phyloP scores from a whole-genome alignment of 805 yeast species.

The Saccharomycopsis microspora region DNA sequence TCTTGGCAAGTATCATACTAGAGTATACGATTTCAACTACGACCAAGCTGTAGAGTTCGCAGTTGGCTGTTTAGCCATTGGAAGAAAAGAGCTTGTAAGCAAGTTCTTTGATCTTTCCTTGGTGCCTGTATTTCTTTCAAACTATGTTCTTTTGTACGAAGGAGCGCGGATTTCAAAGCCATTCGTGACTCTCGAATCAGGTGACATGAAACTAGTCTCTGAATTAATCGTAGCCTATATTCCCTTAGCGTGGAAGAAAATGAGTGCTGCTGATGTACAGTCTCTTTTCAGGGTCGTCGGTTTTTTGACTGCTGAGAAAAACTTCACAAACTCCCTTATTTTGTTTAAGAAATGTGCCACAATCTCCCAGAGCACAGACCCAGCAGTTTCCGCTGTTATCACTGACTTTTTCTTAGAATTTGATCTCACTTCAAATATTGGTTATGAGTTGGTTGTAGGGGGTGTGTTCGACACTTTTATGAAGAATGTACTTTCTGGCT shows the following conservation, averaged over 20 bases:
- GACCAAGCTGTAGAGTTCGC: no score
- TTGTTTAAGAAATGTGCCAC: neutral
- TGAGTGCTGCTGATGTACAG: neutral
- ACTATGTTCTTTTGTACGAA: no score
- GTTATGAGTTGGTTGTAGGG: neutral
- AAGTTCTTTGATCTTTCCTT: no score
- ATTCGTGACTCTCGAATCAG: no score
- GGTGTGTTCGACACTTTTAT: neutral
- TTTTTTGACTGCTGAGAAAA: neutral
- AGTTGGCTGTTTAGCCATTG: no score
- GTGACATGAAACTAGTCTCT: no score
- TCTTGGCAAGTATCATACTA: neutral
- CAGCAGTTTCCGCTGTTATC: no score
- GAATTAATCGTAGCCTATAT: neutral
- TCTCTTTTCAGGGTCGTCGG: neutral
- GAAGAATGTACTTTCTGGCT: neutral
- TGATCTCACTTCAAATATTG: neutral
- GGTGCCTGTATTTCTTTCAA: no score
- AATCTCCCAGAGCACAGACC: no score
- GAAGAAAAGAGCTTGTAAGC: no score
- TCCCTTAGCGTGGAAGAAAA: neutral
- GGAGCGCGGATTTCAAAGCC: no score
- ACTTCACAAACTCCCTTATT: neutral
- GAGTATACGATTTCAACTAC: no score
- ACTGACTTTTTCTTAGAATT: neutral